phyloP scores from a whole-genome alignment of 257 asterid genomes.

The Petunia axillaris region DNA sequence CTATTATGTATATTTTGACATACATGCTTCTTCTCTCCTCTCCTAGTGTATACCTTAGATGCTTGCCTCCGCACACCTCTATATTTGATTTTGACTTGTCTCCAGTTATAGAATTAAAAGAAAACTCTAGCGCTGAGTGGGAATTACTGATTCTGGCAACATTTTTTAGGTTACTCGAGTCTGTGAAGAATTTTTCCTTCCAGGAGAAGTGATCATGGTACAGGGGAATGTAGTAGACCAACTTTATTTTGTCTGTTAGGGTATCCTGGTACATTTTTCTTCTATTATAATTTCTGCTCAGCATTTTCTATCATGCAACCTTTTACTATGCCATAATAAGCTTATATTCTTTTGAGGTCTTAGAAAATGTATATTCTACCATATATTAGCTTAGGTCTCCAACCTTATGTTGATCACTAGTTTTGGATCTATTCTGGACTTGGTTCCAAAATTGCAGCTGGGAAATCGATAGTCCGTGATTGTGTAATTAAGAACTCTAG shows the following conservation, averaged over 20 bases:
- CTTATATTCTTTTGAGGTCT: too few relatives aligned
- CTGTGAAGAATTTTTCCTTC: slow-evolving; percentile 86
- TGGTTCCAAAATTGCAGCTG: neutral
- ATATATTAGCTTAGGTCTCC: too few relatives aligned
- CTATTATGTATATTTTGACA: too few relatives aligned
- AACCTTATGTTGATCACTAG: neutral
- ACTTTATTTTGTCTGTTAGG: slow-evolving; percentile 79
- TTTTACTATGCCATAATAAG: too few relatives aligned
- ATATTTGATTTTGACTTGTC: too few relatives aligned
- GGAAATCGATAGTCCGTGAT: neutral
- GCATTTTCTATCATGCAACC: neutral
- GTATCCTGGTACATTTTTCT: slow-evolving; percentile 56
- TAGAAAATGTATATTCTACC: too few relatives aligned
- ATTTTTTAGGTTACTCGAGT: slow-evolving; percentile 69
- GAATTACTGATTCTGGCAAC: neutral
- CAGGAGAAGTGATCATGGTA: slow-evolving; percentile 86
- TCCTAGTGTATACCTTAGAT: too few relatives aligned
- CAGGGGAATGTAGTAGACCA: slow-evolving; percentile 84
- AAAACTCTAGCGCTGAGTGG: too few relatives aligned
- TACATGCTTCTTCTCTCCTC: too few relatives aligned
- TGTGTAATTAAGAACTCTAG: neutral
- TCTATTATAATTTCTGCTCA: neutral
- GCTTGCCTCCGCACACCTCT: too few relatives aligned
- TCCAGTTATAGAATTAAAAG: too few relatives aligned
- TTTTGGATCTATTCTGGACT: neutral